Evolutionary conservation across 441 rosid genomes (phyloP), one percentile per base, ranked within the genome.

Genomic region (Populus hybrid): DNA sequence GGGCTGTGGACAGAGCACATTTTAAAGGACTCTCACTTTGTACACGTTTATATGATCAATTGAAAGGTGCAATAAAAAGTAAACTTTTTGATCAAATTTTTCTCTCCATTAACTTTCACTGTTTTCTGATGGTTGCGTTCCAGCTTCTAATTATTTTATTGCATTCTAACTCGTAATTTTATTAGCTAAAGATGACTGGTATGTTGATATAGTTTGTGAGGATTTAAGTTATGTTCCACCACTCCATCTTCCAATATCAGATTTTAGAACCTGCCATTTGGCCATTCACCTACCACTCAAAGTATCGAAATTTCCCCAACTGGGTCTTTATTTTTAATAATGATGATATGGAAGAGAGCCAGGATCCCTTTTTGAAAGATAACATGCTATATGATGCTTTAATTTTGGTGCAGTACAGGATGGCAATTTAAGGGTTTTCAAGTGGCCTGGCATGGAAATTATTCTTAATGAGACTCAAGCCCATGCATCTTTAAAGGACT

Each of bases 391-490:
- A 76, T 86, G 84, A 88, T 83, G 74, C 76, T 80, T 33, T 84
- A 74, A 80, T 84, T 90, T 90, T 85, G 86, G 59, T 90, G 89
- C 89, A 85, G 89, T 90, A 88, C 97, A 94, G 98, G 97, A 96
- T 87, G 98, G 98, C 65, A 86, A 77, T 79, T 85, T 96, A 85
- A 90, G 94, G 82, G 86, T 93, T 84, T 91, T 93, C 82, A 88
- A 90, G 84, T 96, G 99, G 99, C 98, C 98, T 71, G 83, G 93
- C 88, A 89, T 97, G 98, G 91, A 87, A 67, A 78, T 65, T 20
- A 79, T 89, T 83, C 86, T 93, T 50, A 77, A 90, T 59, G 92
- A 93, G 82, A 86, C 85, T 75, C 59, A 90, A 82, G 94, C 93
- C 74, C 93, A 92, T 86, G n/a, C 86, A 59, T 85, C 92, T 26